Base-by-base conservation (phyloP, 768 basidiomycete genomes). In the Suillus paluster region DNA sequence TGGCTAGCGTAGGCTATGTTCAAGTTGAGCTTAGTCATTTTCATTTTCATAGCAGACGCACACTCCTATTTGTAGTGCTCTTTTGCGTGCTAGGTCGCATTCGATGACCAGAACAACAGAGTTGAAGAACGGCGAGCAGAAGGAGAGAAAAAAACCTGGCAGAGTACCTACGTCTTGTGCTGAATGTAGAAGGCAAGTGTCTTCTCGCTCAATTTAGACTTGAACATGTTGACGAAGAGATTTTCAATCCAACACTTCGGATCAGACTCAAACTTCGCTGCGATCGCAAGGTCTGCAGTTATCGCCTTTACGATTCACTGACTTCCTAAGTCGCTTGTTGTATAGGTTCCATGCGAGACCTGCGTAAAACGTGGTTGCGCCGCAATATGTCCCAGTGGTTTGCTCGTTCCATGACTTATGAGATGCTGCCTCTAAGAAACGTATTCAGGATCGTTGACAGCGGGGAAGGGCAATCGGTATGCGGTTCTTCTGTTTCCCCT, bases 361-460 rank as follows among this genome's bases (percentile, higher is more conserved):
- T 93, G 91, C 69, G 83, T 84, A 25, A 87, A 88, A 61, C 80
- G 90, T 68, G 91, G 91, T 38, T 92, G 90, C 68, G 85, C 84
- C 25, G 78, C 85, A 19, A 88, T 92, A 60, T 93, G 91, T 74
- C 91, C 91, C n/a, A 85, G 88, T 60, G 91, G 91, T 88, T 65
- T 30, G 66, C 38, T 38, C 62, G 12, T 48, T 55, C 44, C 39
- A 42, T 49, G 64, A 58, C 56, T 63, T n/a, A 41, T 15, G 41
- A 41, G 61, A 67, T 21, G 58, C 46, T 52, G 7, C 8, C 33
- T 23, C 14, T 30, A 6, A 30, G 30, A 39, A 15, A 59, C 38
- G 12, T 25, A 12, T 55, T 25, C 25, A 88, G 86, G 85, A 21
- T 81, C 81, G 10, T 75, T 86, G 63, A 81, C 82, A 5, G 80